Evolutionary conservation across 2,329 filamentous ascomycete genomes (phyloP).

Genomic region (Cladosporium velox): DNA sequence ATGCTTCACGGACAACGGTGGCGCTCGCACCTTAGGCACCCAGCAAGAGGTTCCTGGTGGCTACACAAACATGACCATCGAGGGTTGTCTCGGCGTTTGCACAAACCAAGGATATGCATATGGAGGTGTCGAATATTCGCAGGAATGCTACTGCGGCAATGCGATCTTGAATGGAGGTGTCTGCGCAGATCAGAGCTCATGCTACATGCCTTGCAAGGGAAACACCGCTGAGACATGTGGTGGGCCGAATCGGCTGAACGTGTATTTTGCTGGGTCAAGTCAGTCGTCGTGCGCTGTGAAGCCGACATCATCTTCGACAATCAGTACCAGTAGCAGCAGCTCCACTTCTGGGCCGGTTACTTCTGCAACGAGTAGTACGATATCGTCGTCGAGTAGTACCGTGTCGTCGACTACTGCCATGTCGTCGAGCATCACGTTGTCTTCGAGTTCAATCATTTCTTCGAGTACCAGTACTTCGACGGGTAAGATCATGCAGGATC

Average conservation of each 20-base stretch:
- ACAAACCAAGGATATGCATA: neutral
- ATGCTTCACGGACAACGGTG: slow-evolving; percentile 31
- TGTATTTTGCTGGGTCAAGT: slow-evolving; percentile 23
- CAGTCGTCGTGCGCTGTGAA: slow-evolving; percentile 11
- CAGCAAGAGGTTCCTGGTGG: slow-evolving; percentile 24
- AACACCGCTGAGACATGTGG: slow-evolving; percentile 17
- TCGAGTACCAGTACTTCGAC: neutral
- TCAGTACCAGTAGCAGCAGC: neutral
- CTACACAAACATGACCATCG: slow-evolving; percentile 26
- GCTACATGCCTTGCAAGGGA: slow-evolving; percentile 19
- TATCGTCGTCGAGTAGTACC: slow-evolving; percentile 2
- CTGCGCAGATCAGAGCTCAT: slow-evolving; percentile 12
- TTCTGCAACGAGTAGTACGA: slow-evolving; percentile 24
- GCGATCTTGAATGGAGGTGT: slow-evolving; percentile 4
- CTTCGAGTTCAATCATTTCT: neutral
- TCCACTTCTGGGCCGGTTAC: neutral
- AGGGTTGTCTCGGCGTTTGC: slow-evolving; percentile 8
- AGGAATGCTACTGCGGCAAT: slow-evolving; percentile 19
- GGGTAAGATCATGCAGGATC: neutral
- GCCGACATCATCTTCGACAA: neutral
- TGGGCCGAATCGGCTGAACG: slow-evolving; percentile 19
- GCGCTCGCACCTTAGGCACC: slow-evolving; percentile 26
- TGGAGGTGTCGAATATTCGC: slow-evolving; percentile 16
- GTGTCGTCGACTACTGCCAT: neutral
- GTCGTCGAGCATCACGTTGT: neutral